Evolutionary conservation across 768 basidiomycete species (phyloP), one percentile per base, ranked within the genome.

Genomic region (Lactarius sp.): DNA sequence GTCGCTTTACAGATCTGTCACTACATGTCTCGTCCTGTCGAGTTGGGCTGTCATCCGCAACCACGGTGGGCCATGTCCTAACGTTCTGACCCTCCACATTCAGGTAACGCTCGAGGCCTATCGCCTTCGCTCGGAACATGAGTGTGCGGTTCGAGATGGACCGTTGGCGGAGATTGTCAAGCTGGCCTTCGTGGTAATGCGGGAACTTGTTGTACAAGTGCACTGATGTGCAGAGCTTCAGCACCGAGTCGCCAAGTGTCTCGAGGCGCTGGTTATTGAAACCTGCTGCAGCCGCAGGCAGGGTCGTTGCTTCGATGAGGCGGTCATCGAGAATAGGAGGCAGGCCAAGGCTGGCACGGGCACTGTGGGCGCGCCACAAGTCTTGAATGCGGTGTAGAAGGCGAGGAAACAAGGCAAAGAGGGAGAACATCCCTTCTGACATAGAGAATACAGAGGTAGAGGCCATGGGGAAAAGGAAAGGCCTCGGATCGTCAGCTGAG

Each of bases 181-280:
- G 80, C 66, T 93, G 90, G 0, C 94, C 93, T 77, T 96, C 94
- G 68, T 94, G 89, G 27, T 86, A 79, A 66, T 84, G 79, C 0
- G 90, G 88, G 69, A 81, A 92, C 65, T 81, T 83, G 76, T 88
- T 90, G 75, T 87, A 86, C 5, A 91, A 75, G 70, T 93, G 83
- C 2, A 92, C 84, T 22, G 87, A 88, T 4, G 85, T 85, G 54
- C 85, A 83, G 31, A 94, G 74, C 69, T 93, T 87, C 49, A 93
- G 78, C 1, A 93, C 90, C 0, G 87, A 83, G 70, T 96, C 94
- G 9, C 94, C 94, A 7, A 95, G 77, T 0, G 92, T 94, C 72
- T 96, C 94, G 60, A 95, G 72, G 0, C 90, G 84, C 69, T 96
- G 91, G 66, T 94, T 95, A 73, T 81, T 90, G 75, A 83, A 92